A percentile compares a stretch with the other conserved stretches of the same genome.
Conservation (phyloP, 441 rosid genomes). For the Biscutella laevigata region DNA sequence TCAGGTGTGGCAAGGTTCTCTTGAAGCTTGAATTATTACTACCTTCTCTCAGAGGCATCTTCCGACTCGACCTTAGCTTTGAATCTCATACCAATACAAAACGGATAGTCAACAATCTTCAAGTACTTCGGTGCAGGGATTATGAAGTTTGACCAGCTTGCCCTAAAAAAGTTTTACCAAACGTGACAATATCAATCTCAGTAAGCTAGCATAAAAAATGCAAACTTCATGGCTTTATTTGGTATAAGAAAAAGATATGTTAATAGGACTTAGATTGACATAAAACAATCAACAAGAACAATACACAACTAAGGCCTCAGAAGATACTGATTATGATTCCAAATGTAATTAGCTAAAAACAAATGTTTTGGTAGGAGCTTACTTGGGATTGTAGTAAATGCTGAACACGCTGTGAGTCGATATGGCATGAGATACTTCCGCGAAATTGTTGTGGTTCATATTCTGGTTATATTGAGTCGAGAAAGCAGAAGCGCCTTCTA, state of each 20-base stretch:
- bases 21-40: slow-evolving; percentile 4
- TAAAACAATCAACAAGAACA: background rate
- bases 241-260: background rate
- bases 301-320: background rate
- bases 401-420: slow-evolving; percentile 49
- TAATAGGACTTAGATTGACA: background rate
- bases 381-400: slow-evolving; percentile 90
- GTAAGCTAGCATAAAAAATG: background rate
- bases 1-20: background rate
- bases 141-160: slow-evolving; percentile 65
- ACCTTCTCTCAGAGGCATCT: slow-evolving; percentile 92
- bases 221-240: background rate
- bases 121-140: slow-evolving; percentile 58
- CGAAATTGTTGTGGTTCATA: slow-evolving; percentile 42
- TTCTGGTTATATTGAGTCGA: slow-evolving; percentile 41
- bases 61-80: slow-evolving; percentile 72
- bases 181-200: background rate
- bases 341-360: background rate
- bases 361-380: background rate
- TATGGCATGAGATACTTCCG: slow-evolving; percentile 60
- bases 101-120: slow-evolving; percentile 58
- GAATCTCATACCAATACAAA: slow-evolving; percentile 78
- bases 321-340: background rate
- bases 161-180: slow-evolving; percentile 32
- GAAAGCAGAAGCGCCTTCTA: slow-evolving; percentile 41